phyloP scores from a whole-genome alignment of 2,329 filamentous ascomycete genomes.

The Arthroderma uncinatum region DNA sequence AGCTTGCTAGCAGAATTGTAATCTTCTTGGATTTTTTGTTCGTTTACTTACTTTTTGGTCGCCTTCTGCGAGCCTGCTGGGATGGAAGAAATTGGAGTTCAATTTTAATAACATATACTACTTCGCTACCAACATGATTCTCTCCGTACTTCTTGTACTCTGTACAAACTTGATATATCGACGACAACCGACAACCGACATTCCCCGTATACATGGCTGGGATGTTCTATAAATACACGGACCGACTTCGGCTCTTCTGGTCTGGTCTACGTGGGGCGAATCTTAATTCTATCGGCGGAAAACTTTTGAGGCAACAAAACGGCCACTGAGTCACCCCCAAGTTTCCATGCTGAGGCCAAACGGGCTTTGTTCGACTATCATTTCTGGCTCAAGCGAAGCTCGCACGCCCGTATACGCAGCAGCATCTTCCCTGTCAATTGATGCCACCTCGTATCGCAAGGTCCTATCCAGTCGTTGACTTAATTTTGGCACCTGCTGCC shows the following conservation, averaged over 20 bases:
- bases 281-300: background rate
- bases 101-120: background rate
- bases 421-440: background rate
- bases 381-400: background rate
- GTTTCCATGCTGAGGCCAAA: background rate
- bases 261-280: constrained; percentile 1
- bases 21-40: background rate
- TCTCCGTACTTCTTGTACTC: background rate
- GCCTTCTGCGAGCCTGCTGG: background rate
- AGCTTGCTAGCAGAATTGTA: constrained; percentile 4
- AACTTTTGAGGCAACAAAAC: no score
- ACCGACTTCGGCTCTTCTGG: background rate
- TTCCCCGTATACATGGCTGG: no score
- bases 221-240: background rate
- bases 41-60: constrained; percentile 2
- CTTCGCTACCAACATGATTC: background rate
- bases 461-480: background rate
- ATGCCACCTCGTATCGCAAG: background rate
- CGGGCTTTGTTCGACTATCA: background rate
- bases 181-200: no score
- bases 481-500: background rate
- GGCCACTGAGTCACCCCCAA: background rate
- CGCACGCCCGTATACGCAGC: background rate
- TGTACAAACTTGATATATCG: background rate
- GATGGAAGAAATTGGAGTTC: background rate